Evolutionary conservation across 805 yeast species (phyloP).

Genomic region (Monosporozyma unispora): DNA sequence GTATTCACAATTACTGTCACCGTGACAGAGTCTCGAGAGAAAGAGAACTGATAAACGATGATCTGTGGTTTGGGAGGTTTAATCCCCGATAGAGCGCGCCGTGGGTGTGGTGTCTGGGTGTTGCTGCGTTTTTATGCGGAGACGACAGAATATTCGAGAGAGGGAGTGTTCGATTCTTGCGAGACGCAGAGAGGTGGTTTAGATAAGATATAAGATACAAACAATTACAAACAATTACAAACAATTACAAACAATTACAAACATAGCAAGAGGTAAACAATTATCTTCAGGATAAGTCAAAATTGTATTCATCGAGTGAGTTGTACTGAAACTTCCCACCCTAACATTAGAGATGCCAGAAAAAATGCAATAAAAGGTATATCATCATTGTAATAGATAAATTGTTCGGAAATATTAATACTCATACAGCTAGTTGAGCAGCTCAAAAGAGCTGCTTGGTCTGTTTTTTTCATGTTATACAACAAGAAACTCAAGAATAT

Average conservation of each 20-base stretch:
- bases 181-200: too few species aligned
- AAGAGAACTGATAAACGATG: too few species aligned
- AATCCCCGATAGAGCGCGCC: too few species aligned
- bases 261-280: background rate
- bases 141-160: too few species aligned
- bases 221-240: background rate
- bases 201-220: too few species aligned
- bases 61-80: too few species aligned
- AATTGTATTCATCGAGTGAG: constrained; percentile 71
- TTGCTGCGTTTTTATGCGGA: too few species aligned
- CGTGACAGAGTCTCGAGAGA: background rate
- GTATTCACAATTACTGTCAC: background rate
- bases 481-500: too few species aligned
- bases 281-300: constrained; percentile 36
- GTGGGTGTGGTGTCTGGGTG: too few species aligned
- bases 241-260: background rate
- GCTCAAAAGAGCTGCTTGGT: background rate
- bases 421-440: background rate
- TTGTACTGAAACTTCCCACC: constrained; percentile 40
- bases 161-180: background rate
- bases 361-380: constrained; percentile 37
- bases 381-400: constrained; percentile 10
- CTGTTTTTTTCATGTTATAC: background rate
- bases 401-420: background rate
- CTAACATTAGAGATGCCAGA: constrained; percentile 95